Base-by-base conservation (phyloP, 2,329 filamentous ascomycete genomes). In the Amylocarpus encephaloides region DNA sequence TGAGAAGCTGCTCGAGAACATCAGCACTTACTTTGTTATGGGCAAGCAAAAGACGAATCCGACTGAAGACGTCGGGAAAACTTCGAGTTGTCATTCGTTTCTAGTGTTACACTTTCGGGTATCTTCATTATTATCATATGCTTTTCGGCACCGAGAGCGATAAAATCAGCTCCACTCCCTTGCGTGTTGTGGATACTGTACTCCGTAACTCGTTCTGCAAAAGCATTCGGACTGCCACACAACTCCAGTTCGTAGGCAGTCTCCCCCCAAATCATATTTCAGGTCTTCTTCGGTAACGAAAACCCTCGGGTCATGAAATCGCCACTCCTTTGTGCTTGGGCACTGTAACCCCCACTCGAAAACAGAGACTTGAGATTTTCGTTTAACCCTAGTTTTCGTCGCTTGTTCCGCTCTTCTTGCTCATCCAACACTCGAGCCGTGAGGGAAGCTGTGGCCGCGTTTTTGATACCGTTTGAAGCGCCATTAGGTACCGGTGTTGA, bases 351-450 rank as follows among this genome's bases (percentile, higher is more conserved):
- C 4, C 63, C 67, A 48, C 70, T 73, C 1, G 72, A 72, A 57
- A 79, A 81, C 12, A 81, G 66, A 54, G 73, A 77, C 55, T 76
- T 74, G 32, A 80, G 57, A 51, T 76, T 79, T 19, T 78, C 76
- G 60, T 74, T 80, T 50, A 75, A 67, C 0, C 58, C 82, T 59
- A 89, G 62, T 64, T 87, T 95, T 53, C 87, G 76, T 58, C 84
- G 74, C 70, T 92, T 95, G 58, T 89, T 90, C 49, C 79, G 77
- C 62, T 86, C 82, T 45, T 92, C 86, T 66, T 96, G 88, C 62
- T 97, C 92, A 19, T 86, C 85, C 22, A 97, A 67, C 0, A 98
- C 91, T 59, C 84, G 90, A 0, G 86, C 87, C 0, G 92, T 95
- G 39, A 98, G 70, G 3, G 83, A 86, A 0, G 92, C 91, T 0